These are phyloP conservation scores for Fusarium incarnatum DNA, from an alignment of 2,329 filamentous ascomycete genomes.

Conservation along the genomic window DNA sequence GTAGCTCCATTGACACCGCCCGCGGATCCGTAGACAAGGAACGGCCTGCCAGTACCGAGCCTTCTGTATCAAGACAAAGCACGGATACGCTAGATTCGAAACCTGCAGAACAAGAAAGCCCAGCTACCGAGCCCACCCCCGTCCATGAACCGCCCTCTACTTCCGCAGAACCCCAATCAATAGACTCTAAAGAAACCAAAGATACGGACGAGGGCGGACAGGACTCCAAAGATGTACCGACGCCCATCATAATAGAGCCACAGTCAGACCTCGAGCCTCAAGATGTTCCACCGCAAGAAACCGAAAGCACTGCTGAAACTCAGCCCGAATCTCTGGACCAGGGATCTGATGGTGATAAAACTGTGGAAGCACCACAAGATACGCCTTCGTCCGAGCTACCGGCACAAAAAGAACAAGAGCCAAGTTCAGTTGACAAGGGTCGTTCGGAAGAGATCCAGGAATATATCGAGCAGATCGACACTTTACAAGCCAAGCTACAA, in stretches of 20 bases:
- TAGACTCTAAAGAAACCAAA: constrained; percentile 2
- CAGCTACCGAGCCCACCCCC: constrained; percentile 7
- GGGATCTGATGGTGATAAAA: constrained; percentile 1
- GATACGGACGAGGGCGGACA: constrained; percentile 7
- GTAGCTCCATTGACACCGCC: constrained; percentile 54
- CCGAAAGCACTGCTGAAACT: background rate
- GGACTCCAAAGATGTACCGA: background rate
- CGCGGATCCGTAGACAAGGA: constrained; percentile 48
- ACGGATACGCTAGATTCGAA: constrained; percentile 23
- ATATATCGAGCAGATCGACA: constrained; percentile 91
- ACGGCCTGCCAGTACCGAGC: constrained; percentile 32
- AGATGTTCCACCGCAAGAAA: constrained; percentile 6
- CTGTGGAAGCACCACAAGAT: constrained; percentile 1
- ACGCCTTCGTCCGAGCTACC: background rate
- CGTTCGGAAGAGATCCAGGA: constrained; percentile 85
- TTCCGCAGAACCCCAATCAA: background rate
- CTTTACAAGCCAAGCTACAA: constrained; percentile 88
- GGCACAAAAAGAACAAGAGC: constrained; percentile 28
- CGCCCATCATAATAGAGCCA: constrained; percentile 22
- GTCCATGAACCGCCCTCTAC: background rate
- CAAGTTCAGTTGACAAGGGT: constrained; percentile 43
- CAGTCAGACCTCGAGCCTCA: constrained; percentile 1
- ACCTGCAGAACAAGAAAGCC: constrained; percentile 17
- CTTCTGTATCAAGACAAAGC: constrained; percentile 23
- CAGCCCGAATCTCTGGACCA: background rate